These are phyloP conservation scores for Camellia oleifera DNA, from an alignment of 179 eudicot genomes.

Conservation along the genomic window DNA sequence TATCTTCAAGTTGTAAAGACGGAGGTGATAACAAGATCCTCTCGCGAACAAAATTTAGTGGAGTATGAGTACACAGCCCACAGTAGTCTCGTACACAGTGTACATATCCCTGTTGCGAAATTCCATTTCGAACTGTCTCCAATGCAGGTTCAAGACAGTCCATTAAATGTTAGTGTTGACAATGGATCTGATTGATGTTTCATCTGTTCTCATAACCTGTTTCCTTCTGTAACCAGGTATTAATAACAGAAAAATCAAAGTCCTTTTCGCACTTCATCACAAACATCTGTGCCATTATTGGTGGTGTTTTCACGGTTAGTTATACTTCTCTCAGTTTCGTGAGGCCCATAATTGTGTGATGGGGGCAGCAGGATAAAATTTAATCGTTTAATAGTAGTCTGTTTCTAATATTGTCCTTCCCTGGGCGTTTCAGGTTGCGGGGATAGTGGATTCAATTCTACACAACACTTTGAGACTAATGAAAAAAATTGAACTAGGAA, in stretches of 20 bases:
- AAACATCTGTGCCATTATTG: conserved; percentile 93
- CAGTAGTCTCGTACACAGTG: conserved; percentile 80
- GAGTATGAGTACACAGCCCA: conserved; percentile 97
- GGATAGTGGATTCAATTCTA: conserved; percentile 84
- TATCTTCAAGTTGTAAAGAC: conserved; percentile 92
- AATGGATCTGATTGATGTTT: background rate
- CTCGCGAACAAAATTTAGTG: conserved; percentile 43
- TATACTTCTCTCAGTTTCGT: background rate
- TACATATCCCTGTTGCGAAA: conserved; percentile 71
- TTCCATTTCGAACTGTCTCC: conserved; percentile 90
- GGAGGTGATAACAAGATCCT: conserved; percentile 57
- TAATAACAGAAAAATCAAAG: conserved; percentile 69
- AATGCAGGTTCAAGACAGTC: conserved; percentile 67
- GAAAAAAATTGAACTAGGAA: conserved; percentile 90
- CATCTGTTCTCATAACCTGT: background rate
- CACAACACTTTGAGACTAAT: conserved; percentile 71
- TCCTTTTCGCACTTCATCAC: conserved; percentile 92
- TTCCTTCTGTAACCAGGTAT: conserved; percentile 47
- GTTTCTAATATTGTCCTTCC: background rate
- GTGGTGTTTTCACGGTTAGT: conserved; percentile 96
- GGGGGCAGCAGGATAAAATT: no score
- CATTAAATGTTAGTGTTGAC: background rate
- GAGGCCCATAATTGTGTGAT: no score
- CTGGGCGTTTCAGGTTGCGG: conserved; percentile 75
- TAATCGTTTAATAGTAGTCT: background rate